Evolutionary conservation across 2,329 filamentous ascomycete genomes (phyloP).

Genomic region (Hypoxylon sp.): DNA sequence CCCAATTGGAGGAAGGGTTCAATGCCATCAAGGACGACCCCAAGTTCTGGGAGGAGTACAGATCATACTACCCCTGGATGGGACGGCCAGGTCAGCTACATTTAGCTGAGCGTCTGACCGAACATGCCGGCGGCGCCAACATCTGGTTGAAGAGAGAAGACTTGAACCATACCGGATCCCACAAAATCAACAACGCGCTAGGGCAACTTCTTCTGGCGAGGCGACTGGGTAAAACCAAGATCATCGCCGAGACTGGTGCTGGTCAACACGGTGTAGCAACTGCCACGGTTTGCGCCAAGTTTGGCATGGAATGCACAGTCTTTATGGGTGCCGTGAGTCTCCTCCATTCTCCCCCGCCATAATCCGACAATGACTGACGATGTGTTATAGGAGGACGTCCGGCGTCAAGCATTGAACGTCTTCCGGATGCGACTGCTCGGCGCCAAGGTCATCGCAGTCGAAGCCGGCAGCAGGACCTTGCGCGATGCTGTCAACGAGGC

Average conservation of each 20-base stretch:
- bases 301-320: slow-evolving; percentile 97
- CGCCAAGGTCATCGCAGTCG: slow-evolving; percentile 91
- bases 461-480: slow-evolving; percentile 87
- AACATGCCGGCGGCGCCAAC: slow-evolving; percentile 90
- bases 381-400: slow-evolving; percentile 81
- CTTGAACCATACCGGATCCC: slow-evolving; percentile 95
- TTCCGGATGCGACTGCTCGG: slow-evolving; percentile 98
- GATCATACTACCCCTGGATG: slow-evolving; percentile 97
- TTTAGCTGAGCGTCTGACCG: slow-evolving; percentile 87
- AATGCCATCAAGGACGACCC: slow-evolving; percentile 88
- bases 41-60: slow-evolving; percentile 96
- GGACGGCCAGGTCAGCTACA: slow-evolving; percentile 93
- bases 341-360: neutral
- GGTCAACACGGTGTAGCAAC: slow-evolving; percentile 98
- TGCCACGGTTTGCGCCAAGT: slow-evolving; percentile 97
- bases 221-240: slow-evolving; percentile 92
- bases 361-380: slow-evolving; percentile 43
- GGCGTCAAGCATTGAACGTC: slow-evolving; percentile 95
- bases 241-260: slow-evolving; percentile 97
- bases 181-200: slow-evolving; percentile 99
- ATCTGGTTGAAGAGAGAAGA: slow-evolving; percentile 99
- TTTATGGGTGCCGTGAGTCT: slow-evolving; percentile 88
- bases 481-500: slow-evolving; percentile 96
- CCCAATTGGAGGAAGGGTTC: slow-evolving; percentile 92
- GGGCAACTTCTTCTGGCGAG: slow-evolving; percentile 91